Conservation (phyloP, 2,329 filamentous ascomycete species). For the Paecilomyces fulvus region DNA sequence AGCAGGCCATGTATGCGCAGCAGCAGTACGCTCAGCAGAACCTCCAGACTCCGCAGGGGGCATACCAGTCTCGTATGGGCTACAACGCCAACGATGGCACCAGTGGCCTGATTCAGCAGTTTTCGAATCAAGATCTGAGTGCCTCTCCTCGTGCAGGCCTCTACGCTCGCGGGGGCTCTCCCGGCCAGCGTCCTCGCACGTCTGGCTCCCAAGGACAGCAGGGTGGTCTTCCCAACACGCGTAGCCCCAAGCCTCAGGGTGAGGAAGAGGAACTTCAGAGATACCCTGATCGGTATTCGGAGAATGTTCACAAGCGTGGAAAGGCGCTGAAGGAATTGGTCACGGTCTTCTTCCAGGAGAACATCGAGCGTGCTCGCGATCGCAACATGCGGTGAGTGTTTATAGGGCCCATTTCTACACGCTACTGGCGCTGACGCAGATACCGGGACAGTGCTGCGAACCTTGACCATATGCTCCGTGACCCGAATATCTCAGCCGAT, state of each 20-base stretch:
- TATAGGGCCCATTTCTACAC: neutral
- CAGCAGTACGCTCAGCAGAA: conserved; percentile 45
- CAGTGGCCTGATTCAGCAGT: conserved; percentile 87
- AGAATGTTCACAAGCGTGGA: conserved; percentile 69
- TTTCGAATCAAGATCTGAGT: conserved; percentile 90
- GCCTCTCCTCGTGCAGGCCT: conserved; percentile 60
- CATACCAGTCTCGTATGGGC: conserved; percentile 44
- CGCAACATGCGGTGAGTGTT: conserved; percentile 75
- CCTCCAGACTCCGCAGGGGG: conserved; percentile 48
- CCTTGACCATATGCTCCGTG: conserved; percentile 74
- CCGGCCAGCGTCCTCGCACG: conserved; percentile 72
- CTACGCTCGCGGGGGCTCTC: conserved; percentile 56
- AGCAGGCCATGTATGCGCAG: conserved; percentile 43
- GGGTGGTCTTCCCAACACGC: conserved; percentile 50
- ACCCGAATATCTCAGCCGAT: conserved; percentile 63
- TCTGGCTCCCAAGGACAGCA: conserved; percentile 58
- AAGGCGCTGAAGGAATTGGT: conserved; percentile 59
- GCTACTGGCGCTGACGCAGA: conserved; percentile 2
- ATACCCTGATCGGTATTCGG: conserved; percentile 78
- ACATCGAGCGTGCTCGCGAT: conserved; percentile 89
- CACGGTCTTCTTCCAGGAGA: conserved; percentile 91
- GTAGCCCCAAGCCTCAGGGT: conserved; percentile 45
- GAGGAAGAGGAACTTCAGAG: conserved; percentile 66
- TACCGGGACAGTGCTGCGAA: conserved; percentile 65
- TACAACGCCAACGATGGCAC: conserved; percentile 68